Evolutionary conservation across 2,329 filamentous ascomycete genomes (phyloP), one percentile per base, ranked within the genome.

Genomic region (Septoria linicola): DNA sequence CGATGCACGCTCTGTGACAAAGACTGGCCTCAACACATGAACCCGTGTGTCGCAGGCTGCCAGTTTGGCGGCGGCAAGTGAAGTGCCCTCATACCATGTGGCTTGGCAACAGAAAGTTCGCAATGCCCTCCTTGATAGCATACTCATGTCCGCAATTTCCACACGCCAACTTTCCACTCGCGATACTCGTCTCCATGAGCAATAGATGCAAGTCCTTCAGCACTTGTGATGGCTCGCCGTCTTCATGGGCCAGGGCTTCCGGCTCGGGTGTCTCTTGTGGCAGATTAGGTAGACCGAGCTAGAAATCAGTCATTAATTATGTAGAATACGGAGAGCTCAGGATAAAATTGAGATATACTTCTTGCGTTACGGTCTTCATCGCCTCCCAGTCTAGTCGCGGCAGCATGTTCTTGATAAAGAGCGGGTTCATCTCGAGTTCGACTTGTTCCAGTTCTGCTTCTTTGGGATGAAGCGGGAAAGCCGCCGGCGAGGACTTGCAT

Each of bases 61-160:
- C n/a, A n/a, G n/a, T n/a, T n/a, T n/a, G n/a, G n/a, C n/a, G n/a
- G n/a, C n/a, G n/a, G n/a, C n/a, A n/a, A n/a, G n/a, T n/a, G n/a
- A n/a, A n/a, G n/a, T n/a, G n/a, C n/a, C 30, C 31, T 75, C 68
- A 81, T 27, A 91, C 93, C 71, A 99, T 73, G 75, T 99, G 93
- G 64, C 87, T 93, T 10, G 93, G 93, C 61, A 99, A 73, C 67
- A 99, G 73, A 66, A 99, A 99, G 72, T 97, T 97, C 53, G 90
- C 89, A 70, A 97, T 96, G 4, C 93, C 93, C 73, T 99, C 92
- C 68, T 93, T 91, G 57, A 99, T 85, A 53, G 84, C 84, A 72
- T 97, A 99, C 75, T 95, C 89, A 68, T 97, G 92, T 41, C 88
- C 89, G 68, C 93, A 99, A 71, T 87, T 88, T 41, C 82, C 90